Base-by-base conservation (phyloP, 2,329 filamentous ascomycete genomes). In the Cladosporium sp. region DNA sequence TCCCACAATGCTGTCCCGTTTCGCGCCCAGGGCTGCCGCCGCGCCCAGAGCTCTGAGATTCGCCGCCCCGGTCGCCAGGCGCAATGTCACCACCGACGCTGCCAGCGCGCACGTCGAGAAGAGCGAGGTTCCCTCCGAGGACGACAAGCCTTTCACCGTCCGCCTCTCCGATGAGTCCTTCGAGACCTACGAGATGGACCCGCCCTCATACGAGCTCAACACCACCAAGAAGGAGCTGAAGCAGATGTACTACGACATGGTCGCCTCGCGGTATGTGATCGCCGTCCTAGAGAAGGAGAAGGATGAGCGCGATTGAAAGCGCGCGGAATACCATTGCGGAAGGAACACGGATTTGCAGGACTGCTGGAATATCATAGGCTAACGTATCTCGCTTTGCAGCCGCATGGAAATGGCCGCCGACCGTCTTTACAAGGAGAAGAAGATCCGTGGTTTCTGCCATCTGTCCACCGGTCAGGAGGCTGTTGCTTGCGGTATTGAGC, bases 351-450 rank as follows among this genome's bases (percentile, higher is more conserved):
- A 32, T 59, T 32, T 30, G 28, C 23, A 25, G 28, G 16, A 6
- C 11, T 63, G 75, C 79, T 49, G 71, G 56, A n/a, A 46, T 25
- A 61, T 49, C 18, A n/a, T 53, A 74, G 39, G 77, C 74, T 30
- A 66, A 76, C 11, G 49, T 36, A 10, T 53, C 32, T 26, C 30
- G 46, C 72, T 49, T 69, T 51, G 64, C 74, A 97, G 93, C 83
- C 95, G 96, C 81, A 97, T 99, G 95, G 95, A 99, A 84, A 97
- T 99, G 94, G 93, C 94, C 72, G 93, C 95, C 83, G 95, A 99
- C 80, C 89, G 94, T 79, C 86, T 99, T 77, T 99, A 99, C 91
- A 99, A 99, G 86, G 95, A 98, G 86, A 99, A 99, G 90, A 98
- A 99, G 88, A 98, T 99, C 76, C 91, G 95, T 76, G 95, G 95